These are phyloP conservation scores for Botrytis deweyae DNA, from an alignment of 2,329 filamentous ascomycete genomes.

Conservation along the genomic window DNA sequence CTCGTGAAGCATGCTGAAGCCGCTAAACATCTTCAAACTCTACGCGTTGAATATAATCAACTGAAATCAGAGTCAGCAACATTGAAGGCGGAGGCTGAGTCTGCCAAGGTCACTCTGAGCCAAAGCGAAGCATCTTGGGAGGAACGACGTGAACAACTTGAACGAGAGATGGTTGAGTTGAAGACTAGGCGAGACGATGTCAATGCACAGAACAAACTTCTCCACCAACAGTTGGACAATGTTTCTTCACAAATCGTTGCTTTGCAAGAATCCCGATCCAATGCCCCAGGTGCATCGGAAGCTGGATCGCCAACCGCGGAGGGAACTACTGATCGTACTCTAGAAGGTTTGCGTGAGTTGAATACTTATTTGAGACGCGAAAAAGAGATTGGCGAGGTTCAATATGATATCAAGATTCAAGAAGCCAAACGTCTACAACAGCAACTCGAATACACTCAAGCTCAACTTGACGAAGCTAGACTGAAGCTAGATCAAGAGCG, in stretches of 20 bases:
- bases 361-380: conserved; percentile 90
- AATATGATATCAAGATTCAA: conserved; percentile 84
- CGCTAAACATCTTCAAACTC: conserved; percentile 76
- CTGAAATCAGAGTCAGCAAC: conserved; percentile 76
- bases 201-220: conserved; percentile 82
- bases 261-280: conserved; percentile 72
- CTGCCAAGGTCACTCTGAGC: conserved; percentile 72
- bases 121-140: conserved; percentile 88
- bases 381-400: conserved; percentile 97
- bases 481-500: conserved; percentile 91
- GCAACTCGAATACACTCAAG: conserved; percentile 82
- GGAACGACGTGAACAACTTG: conserved; percentile 75
- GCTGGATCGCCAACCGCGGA: conserved; percentile 43
- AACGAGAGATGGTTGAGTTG: conserved; percentile 79
- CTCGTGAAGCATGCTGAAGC: conserved; percentile 93
- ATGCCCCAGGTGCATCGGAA: conserved; percentile 52
- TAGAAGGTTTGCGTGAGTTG: conserved; percentile 82
- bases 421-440: conserved; percentile 87
- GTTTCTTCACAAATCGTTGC: conserved; percentile 76
- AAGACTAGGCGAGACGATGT: conserved; percentile 79
- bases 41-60: conserved; percentile 78
- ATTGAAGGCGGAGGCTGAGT: conserved; percentile 78
- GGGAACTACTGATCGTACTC: conserved; percentile 55
- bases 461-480: conserved; percentile 83
- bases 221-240: conserved; percentile 85